Evolutionary conservation across 2,329 filamentous ascomycete genomes (phyloP).

Genomic region (Cladophialophora chaetospira): DNA sequence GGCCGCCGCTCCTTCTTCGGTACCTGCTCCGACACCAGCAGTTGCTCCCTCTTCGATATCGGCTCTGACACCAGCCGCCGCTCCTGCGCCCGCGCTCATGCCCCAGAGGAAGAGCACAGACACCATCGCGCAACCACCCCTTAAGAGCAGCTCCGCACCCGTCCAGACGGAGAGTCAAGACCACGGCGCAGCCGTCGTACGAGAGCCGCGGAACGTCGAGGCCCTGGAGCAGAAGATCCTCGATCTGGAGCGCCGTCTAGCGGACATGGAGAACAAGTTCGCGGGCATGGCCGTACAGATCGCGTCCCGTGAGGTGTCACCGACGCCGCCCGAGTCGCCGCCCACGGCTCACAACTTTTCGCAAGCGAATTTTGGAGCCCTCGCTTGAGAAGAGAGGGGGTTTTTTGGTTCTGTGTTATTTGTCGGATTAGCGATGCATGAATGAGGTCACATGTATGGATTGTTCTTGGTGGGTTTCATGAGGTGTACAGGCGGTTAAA

Average conservation of each 20-base stretch:
- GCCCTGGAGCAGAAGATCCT: constrained; percentile 16
- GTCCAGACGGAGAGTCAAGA: not conserved
- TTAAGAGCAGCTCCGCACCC: not conserved
- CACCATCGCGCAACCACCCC: not conserved
- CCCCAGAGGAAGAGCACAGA: not conserved
- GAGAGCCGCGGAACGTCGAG: not conserved
- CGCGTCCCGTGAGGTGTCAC: constrained; percentile 14
- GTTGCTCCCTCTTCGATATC: not conserved
- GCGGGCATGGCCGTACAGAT: constrained; percentile 15
- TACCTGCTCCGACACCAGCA: not conserved
- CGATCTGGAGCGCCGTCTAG: constrained; percentile 19
- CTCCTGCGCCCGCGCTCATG: not conserved
- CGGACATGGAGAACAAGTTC: constrained; percentile 23
- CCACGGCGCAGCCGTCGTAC: not conserved
- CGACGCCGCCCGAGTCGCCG: constrained; percentile 20
- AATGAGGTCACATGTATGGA: not conserved
- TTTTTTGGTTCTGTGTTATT: not conserved
- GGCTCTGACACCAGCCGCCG: not conserved
- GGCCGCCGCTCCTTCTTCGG: not conserved
- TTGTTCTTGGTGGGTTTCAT: not conserved
- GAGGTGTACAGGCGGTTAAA: too few species aligned
- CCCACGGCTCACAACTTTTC: not conserved
- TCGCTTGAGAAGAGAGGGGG: too few species aligned
- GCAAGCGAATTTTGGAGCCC: not conserved
- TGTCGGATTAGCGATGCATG: not conserved